Conservation (phyloP, 2,329 filamentous ascomycete species). For the Cryphonectria carpinicola region DNA sequence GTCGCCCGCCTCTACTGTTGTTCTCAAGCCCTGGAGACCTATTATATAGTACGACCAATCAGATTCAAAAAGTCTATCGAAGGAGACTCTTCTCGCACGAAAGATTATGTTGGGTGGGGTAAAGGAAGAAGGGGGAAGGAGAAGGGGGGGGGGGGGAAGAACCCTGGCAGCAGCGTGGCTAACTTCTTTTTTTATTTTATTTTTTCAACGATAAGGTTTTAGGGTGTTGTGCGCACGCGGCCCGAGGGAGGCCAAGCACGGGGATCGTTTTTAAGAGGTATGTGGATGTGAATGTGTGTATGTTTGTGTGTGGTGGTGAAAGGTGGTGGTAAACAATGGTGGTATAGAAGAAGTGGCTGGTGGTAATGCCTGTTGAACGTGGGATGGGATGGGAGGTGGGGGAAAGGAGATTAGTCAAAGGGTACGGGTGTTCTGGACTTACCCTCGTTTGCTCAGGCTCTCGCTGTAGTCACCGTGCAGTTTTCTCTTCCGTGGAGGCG, state of each 20-base stretch:
- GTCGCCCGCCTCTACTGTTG: conserved; percentile 57
- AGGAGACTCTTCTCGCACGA: conserved; percentile 4
- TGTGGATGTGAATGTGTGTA: not conserved
- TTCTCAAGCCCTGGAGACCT: conserved; percentile 63
- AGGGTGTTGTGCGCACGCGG: conserved; percentile 14
- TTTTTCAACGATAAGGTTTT: conserved; percentile 16
- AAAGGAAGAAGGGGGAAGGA: not conserved
- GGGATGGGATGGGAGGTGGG: conserved; percentile 5
- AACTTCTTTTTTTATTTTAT: not conserved
- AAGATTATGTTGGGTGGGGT: not conserved
- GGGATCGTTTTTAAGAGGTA: not conserved
- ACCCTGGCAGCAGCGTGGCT: conserved; percentile 19
- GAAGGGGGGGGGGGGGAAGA: conserved; percentile 8
- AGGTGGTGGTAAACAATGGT: not conserved
- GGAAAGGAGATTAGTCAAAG: not conserved
- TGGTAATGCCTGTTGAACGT: not conserved
- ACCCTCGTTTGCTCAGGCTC: conserved; percentile 71
- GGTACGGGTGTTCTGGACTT: conserved; percentile 40
- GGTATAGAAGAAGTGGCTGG: conserved; percentile 6
- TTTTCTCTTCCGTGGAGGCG: conserved; percentile 80
- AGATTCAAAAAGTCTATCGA: conserved; percentile 48
- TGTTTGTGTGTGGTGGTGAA: not conserved
- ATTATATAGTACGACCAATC: conserved; percentile 51
- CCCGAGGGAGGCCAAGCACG: conserved; percentile 9
- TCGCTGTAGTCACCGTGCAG: conserved; percentile 68